Evolutionary conservation across 345 rosid species (phyloP).

Genomic region (Boechera divaricarpa): DNA sequence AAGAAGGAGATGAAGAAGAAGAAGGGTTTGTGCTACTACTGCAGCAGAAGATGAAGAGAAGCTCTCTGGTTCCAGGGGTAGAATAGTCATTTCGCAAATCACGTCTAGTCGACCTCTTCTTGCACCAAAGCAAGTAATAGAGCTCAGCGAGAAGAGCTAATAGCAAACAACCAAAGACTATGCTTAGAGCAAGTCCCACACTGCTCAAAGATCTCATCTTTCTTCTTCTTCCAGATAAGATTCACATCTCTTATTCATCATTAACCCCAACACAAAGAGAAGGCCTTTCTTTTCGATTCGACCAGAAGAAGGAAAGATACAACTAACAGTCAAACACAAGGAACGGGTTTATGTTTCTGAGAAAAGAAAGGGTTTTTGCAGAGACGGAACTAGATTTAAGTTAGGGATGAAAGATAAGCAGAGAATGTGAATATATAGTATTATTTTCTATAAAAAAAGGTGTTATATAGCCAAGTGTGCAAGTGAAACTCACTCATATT

Average conservation of each 20-base stretch:
- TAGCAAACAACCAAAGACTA: slow-evolving; percentile 82
- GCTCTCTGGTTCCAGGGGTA: slow-evolving; percentile 74
- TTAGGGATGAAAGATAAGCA: background rate
- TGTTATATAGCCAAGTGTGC: slow-evolving; percentile 32
- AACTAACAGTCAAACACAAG: background rate
- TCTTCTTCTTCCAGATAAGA: slow-evolving; percentile 31
- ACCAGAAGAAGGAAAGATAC: background rate
- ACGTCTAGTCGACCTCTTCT: slow-evolving; percentile 63
- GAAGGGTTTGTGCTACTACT: slow-evolving; percentile 48
- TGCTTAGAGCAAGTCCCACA: slow-evolving; percentile 91
- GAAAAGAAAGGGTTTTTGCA: background rate
- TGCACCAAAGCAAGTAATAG: slow-evolving; percentile 92
- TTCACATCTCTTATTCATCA: slow-evolving; percentile 35
- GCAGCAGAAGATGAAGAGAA: slow-evolving; percentile 77
- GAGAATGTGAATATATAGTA: slow-evolving; percentile 19
- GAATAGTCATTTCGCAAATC: slow-evolving; percentile 55
- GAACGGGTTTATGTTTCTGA: slow-evolving; percentile 5
- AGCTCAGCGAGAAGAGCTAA: slow-evolving; percentile 86
- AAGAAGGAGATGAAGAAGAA: slow-evolving; percentile 49
- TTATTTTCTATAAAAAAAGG: background rate
- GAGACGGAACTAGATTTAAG: slow-evolving; percentile 8
- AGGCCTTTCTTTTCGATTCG: background rate
- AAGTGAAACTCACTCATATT: slow-evolving; percentile 22
- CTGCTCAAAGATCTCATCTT: slow-evolving; percentile 90
- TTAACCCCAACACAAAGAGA: background rate